Evolutionary conservation across 2,329 filamentous ascomycete species (phyloP), one percentile per base, ranked within the genome.

Genomic region (Colletotrichum higginsianum): DNA sequence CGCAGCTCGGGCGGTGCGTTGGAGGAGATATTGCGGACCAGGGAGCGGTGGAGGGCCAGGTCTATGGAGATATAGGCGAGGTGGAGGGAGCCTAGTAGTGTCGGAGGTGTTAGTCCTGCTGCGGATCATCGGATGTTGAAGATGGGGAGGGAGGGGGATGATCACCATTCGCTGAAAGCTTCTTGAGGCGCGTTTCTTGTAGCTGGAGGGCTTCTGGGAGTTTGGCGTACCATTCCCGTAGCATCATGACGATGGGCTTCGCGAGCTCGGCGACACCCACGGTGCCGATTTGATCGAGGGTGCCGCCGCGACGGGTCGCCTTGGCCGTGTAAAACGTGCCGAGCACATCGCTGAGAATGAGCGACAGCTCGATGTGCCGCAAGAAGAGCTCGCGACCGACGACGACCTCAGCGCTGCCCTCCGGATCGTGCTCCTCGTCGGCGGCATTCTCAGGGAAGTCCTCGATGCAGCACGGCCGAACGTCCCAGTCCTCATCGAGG

Each of bases 401-500:
- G 53, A 84, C 82, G 6, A 85, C 82, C 35, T 85, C 82, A 15
- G 81, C 84, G 58, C 80, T 82, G 13, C 81, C 82, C 67, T 83
- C 82, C 6, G 79, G 75, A 8, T 80, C 80, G 13, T 75, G 74
- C 30, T 83, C 79, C 50, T 84, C 80, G 30, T 80, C 78, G 6
- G 78, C 76, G 0, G 77, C 76, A 6, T 80, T 79, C 69, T 84
- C 83, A 2, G 82, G 79, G n/a, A 84, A 84, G 70, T 84, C 82
- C 13, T 79, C 75, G 2, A 79, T 75, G 8, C 76, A 74, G 40
- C 82, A 79, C 3, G 75, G 78, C 5, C 76, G 80, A 2, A 90
- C 84, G 30, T 86, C 86, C 89, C 90, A 91, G 75, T 90, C 88
- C 9, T 82, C 82, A 3, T 82, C 79, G 6, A 82, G 82, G 13